Evolutionary conservation across 2,329 filamentous ascomycete genomes (phyloP).

Genomic region (Neonectria faginata): DNA sequence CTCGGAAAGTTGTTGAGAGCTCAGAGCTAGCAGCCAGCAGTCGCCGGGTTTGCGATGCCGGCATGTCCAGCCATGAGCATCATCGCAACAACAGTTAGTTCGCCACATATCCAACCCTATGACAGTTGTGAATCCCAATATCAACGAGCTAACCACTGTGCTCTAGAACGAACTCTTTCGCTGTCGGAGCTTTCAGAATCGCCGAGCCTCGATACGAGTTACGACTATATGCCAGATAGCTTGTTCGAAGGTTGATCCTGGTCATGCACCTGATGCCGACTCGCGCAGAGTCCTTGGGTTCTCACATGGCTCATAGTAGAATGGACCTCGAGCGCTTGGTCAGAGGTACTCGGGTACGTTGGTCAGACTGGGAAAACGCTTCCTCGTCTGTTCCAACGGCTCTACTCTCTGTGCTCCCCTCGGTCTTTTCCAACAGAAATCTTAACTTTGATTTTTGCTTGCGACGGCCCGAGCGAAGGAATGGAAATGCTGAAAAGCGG

Average conservation of each 20-base stretch:
- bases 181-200: slow-evolving; percentile 10
- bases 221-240: neutral
- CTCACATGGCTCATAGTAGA: neutral
- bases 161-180: neutral
- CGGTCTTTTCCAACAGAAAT: neutral
- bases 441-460: neutral
- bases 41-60: neutral
- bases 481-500: neutral
- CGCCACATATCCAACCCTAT: neutral
- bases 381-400: neutral
- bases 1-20: slow-evolving; percentile 59
- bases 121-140: neutral
- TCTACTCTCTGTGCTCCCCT: neutral
- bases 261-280: neutral
- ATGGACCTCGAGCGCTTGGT: neutral
- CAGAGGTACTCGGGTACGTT: neutral
- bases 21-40: slow-evolving; percentile 20
- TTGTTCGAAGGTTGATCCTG: neutral
- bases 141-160: neutral
- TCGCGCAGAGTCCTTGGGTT: neutral
- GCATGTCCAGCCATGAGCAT: neutral
- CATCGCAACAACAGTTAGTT: neutral
- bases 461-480: neutral
- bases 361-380: neutral
- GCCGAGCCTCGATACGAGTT: slow-evolving; percentile 14